Evolutionary conservation across 345 rosid genomes (phyloP).

Genomic region (Eucalyptus melliodora): DNA sequence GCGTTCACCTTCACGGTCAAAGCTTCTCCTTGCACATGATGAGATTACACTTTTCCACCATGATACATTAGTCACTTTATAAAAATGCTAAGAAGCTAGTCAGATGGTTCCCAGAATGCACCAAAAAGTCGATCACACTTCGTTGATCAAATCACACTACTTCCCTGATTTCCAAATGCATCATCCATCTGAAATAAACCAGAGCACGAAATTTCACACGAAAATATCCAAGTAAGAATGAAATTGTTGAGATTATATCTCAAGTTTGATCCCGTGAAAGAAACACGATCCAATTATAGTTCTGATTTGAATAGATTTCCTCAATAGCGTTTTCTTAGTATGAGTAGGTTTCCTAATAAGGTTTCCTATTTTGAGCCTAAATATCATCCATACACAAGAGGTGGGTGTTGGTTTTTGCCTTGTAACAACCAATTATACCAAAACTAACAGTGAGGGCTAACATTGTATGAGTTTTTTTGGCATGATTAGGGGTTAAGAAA

Average conservation of each 20-base stretch:
- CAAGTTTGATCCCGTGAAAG: background rate
- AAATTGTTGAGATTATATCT: background rate
- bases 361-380: background rate
- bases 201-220: background rate
- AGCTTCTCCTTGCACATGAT: conserved; percentile 44
- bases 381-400: background rate
- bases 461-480: background rate
- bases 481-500: background rate
- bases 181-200: background rate
- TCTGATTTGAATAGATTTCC: background rate
- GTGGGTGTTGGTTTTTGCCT: background rate
- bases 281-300: background rate
- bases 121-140: background rate
- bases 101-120: background rate
- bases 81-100: background rate
- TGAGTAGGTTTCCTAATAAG: background rate
- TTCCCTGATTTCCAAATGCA: background rate
- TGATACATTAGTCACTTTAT: background rate
- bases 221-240: background rate
- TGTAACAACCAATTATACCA: background rate
- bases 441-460: background rate
- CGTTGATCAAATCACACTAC: background rate
- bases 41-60: background rate
- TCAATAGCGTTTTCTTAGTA: background rate
- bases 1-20: conserved; percentile 84